Conservation (phyloP, 192 early-diverging fungal genomes). For the Helicostylum pulchrum region DNA sequence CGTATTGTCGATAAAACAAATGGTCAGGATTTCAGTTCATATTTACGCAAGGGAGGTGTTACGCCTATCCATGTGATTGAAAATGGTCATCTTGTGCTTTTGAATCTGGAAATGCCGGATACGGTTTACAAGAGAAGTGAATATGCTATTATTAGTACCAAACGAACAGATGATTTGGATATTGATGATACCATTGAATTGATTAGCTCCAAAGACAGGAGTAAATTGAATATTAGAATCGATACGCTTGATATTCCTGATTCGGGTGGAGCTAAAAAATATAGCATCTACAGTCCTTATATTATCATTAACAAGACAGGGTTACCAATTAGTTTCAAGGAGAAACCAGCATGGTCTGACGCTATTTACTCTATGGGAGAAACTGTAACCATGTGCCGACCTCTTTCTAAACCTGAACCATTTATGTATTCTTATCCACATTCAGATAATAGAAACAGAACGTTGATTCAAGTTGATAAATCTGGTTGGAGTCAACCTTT, state of each 20-base stretch:
- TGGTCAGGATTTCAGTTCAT: constrained; percentile 62
- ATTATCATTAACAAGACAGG: constrained; percentile 93
- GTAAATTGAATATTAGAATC: constrained; percentile 61
- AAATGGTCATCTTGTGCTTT: constrained; percentile 73
- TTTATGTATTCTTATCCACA: constrained; percentile 94
- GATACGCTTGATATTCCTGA: constrained; percentile 59
- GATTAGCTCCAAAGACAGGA: constrained; percentile 25
- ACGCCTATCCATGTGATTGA: constrained; percentile 81
- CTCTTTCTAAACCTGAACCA: constrained; percentile 46
- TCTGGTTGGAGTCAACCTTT: constrained; percentile 85
- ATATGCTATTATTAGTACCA: constrained; percentile 81
- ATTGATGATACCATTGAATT: constrained; percentile 74
- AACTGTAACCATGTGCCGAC: constrained; percentile 28
- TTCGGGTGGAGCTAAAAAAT: constrained; percentile 70
- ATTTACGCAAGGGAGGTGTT: constrained; percentile 64
- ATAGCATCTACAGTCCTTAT: constrained; percentile 92
- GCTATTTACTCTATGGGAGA: constrained; percentile 72
- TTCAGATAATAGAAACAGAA: constrained; percentile 80
- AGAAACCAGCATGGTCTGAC: constrained; percentile 78
- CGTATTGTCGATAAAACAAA: constrained; percentile 74
- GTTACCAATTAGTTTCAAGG: constrained; percentile 69
- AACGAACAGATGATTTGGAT: constrained; percentile 71
- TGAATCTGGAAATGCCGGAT: constrained; percentile 74
- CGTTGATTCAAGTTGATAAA: constrained; percentile 66
- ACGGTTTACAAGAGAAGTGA: constrained; percentile 72